phyloP scores from a whole-genome alignment of 257 asterid species.

The Prunella vulgaris region DNA sequence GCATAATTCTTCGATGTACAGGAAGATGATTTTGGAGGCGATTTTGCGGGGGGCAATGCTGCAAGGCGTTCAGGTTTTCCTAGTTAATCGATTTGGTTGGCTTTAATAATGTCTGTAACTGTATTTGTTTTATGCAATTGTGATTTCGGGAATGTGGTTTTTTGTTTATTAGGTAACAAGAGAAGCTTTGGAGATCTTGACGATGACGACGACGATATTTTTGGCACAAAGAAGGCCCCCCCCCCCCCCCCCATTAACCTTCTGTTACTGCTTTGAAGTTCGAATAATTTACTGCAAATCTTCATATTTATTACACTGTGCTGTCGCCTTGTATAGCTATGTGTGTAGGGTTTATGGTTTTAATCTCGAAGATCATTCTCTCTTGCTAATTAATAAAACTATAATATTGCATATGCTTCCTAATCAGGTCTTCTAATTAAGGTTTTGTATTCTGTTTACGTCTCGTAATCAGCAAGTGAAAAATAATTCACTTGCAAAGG shows the following conservation, averaged over 20 bases:
- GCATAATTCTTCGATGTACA: constrained; percentile 11
- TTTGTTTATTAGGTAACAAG: constrained; percentile 46
- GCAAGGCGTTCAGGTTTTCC: constrained; percentile 54
- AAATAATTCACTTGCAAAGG: neutral
- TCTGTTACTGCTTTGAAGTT: neutral
- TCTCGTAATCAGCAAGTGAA: neutral
- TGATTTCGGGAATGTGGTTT: constrained; percentile 17
- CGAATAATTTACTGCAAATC: neutral
- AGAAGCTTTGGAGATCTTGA: constrained; percentile 81
- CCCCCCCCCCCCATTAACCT: too few species aligned
- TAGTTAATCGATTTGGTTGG: neutral
- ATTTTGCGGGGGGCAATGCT: constrained; percentile 41
- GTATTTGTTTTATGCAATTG: neutral
- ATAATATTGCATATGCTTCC: neutral
- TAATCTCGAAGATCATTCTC: neutral
- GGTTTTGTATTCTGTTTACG: neutral
- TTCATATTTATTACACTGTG: neutral
- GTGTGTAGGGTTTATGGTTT: neutral
- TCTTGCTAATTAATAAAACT: neutral
- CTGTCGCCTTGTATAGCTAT: neutral
- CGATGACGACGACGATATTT: constrained; percentile 87
- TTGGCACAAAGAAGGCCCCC: constrained; percentile 82
- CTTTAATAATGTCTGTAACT: neutral
- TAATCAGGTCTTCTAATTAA: neutral
- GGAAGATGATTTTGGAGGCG: constrained; percentile 93